Conservation (phyloP, 2,329 filamentous ascomycete species). For the Talaromyces marneffei region DNA sequence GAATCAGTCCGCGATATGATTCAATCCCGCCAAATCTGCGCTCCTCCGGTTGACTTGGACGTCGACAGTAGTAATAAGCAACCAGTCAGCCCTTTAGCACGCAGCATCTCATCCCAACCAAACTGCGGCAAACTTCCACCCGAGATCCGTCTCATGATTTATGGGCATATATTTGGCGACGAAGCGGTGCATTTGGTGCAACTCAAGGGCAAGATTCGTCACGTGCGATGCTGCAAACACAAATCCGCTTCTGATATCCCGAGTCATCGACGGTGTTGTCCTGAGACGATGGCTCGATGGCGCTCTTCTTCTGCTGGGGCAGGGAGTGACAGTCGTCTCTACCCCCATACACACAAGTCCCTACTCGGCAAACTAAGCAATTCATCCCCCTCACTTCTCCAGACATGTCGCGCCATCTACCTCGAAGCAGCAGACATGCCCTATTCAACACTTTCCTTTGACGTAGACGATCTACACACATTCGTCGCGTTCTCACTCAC, state of each 20-base stretch:
- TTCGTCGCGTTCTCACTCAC: slow-evolving; percentile 29
- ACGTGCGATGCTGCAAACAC: slow-evolving; percentile 26
- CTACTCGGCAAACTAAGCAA: slow-evolving; percentile 24
- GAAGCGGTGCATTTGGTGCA: slow-evolving; percentile 33
- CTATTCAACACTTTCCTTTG: slow-evolving; percentile 28
- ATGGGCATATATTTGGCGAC: slow-evolving; percentile 31
- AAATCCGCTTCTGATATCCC: slow-evolving; percentile 20
- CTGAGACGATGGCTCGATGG: slow-evolving; percentile 29
- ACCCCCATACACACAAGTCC: slow-evolving; percentile 29
- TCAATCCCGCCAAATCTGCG: slow-evolving; percentile 31
- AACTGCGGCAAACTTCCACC: slow-evolving; percentile 24
- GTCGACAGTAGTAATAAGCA: neutral
- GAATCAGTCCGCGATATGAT: slow-evolving; percentile 33
- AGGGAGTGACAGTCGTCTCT: slow-evolving; percentile 16
- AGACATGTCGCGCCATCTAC: slow-evolving; percentile 32
- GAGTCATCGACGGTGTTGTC: slow-evolving; percentile 31
- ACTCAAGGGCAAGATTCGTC: slow-evolving; percentile 30
- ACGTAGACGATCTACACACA: slow-evolving; percentile 34
- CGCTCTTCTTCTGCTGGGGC: slow-evolving; percentile 16
- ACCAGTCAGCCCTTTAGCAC: slow-evolving; percentile 16
- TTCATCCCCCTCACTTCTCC: slow-evolving; percentile 23
- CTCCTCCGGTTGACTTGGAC: slow-evolving; percentile 18
- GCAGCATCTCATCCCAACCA: slow-evolving; percentile 19
- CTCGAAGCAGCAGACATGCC: slow-evolving; percentile 27
- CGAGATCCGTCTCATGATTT: slow-evolving; percentile 37